Percentiles rank a stretch among this genome's conserved stretches.
These are phyloP conservation scores for Limonium bicolor DNA, from an alignment of 148 eudicot genomes.

Conservation along the genomic window DNA sequence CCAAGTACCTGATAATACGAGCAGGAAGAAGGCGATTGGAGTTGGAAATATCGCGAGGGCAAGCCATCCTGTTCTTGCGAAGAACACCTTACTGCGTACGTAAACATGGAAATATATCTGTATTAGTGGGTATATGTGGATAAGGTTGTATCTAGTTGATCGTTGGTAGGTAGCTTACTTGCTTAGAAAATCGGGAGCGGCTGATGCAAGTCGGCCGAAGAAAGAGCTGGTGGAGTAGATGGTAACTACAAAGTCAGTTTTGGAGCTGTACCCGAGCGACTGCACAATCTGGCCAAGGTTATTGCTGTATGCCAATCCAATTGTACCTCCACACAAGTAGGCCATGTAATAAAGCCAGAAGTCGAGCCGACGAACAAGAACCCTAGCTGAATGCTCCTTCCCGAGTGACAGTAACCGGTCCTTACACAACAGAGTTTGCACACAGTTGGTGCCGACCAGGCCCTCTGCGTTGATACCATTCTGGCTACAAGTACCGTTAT, in stretches of 20 bases:
- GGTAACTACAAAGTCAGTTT: slow-evolving; percentile 25
- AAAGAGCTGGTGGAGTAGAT: slow-evolving; percentile 43
- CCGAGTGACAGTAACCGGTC: slow-evolving; percentile 29
- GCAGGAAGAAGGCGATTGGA: slow-evolving; percentile 64
- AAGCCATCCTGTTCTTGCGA: slow-evolving; percentile 90
- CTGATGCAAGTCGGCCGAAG: slow-evolving; percentile 48
- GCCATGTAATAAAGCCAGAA: slow-evolving; percentile 44
- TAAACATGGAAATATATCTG: no score
- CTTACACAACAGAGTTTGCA: not conserved
- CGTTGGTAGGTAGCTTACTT: slow-evolving; percentile 6
- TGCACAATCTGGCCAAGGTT: slow-evolving; percentile 49
- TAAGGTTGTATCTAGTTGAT: slow-evolving; percentile 10
- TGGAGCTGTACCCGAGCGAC: slow-evolving; percentile 24
- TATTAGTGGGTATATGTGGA: slow-evolving; percentile 3
- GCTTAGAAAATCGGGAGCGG: slow-evolving; percentile 28
- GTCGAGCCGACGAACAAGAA: slow-evolving; percentile 26
- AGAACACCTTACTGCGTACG: slow-evolving; percentile 74
- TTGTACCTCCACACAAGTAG: slow-evolving; percentile 44
- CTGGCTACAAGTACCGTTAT: no score
- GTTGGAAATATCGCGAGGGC: slow-evolving; percentile 58
- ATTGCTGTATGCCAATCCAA: slow-evolving; percentile 41
- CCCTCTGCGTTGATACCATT: not conserved
- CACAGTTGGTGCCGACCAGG: slow-evolving; percentile 13
- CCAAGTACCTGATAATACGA: slow-evolving; percentile 32
- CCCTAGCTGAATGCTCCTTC: slow-evolving; percentile 24